Evolutionary conservation across 2,329 filamentous ascomycete genomes (phyloP).

Genomic region (Hymenoscyphus infarciens): DNA sequence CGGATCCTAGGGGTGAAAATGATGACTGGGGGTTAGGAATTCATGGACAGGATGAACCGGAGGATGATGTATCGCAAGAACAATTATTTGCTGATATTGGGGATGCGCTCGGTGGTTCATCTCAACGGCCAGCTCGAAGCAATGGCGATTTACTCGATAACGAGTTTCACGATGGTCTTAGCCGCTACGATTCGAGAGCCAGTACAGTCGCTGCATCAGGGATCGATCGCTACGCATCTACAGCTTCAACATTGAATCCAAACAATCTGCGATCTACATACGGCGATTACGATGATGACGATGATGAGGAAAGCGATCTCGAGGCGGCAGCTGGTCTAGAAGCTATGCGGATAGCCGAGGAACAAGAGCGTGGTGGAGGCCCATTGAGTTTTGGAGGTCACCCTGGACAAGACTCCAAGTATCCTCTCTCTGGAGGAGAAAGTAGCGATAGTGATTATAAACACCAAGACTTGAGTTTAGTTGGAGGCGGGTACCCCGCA

Average conservation of each 20-base stretch:
- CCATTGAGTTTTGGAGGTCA: conserved; percentile 49
- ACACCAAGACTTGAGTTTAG: conserved; percentile 67
- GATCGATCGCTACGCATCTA: conserved; percentile 49
- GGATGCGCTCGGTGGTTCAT: conserved; percentile 29
- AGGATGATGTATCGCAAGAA: conserved; percentile 33
- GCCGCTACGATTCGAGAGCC: conserved; percentile 49
- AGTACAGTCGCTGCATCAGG: conserved; percentile 43
- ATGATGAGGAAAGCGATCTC: conserved; percentile 80
- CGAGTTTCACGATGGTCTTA: conserved; percentile 45
- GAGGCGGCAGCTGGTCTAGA: conserved; percentile 81
- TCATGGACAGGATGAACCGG: conserved; percentile 21
- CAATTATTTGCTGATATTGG: conserved; percentile 37
- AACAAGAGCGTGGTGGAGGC: conserved; percentile 60
- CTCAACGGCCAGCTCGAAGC: conserved; percentile 20
- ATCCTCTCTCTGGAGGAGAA: conserved; percentile 35
- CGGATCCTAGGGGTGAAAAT: conserved; percentile 26
- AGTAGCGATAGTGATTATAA: conserved; percentile 72
- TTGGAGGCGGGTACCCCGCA: conserved; percentile 67
- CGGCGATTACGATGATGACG: conserved; percentile 51
- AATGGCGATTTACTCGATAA: conserved; percentile 48
- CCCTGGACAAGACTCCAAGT: conserved; percentile 42
- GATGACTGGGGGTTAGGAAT: conserved; percentile 29
- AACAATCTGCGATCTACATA: conserved; percentile 33
- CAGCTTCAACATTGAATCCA: conserved; percentile 43
- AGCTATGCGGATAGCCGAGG: conserved; percentile 79